Evolutionary conservation across 192 early-diverging fungal species (phyloP).

Genomic region (Rhizophagus sp.): DNA sequence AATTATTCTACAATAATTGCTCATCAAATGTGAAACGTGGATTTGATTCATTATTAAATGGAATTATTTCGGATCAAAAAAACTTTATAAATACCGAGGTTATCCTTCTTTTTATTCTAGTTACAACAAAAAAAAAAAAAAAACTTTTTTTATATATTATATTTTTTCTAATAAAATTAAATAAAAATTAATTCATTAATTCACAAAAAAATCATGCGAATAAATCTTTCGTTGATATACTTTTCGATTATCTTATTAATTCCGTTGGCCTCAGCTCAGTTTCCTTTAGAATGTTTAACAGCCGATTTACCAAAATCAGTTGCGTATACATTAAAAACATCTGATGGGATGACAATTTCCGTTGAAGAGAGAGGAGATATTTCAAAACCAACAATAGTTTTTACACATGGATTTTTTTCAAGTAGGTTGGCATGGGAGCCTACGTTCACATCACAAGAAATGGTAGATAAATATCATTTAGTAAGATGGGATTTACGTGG

Average conservation of each 20-base stretch:
- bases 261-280: not conserved
- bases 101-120: too few species aligned
- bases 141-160: too few species aligned
- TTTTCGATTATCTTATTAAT: not conserved
- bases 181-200: too few species aligned
- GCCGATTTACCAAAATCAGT: not conserved
- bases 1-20: too few species aligned
- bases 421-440: not conserved
- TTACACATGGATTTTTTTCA: not conserved
- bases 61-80: too few species aligned
- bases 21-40: too few species aligned
- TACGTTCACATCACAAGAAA: not conserved
- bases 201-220: too few species aligned
- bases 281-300: not conserved
- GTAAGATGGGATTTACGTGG: conserved; percentile 18
- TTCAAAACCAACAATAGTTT: conserved; percentile 1
- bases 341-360: not conserved
- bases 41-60: too few species aligned
- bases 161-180: too few species aligned
- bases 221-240: not conserved
- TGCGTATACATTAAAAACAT: not conserved
- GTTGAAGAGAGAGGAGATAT: not conserved
- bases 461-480: not conserved
- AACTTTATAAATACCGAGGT: too few species aligned
- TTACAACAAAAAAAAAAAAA: too few species aligned